These are phyloP conservation scores for Dothidotthia symphoricarpi DNA, from an alignment of 2,329 filamentous ascomycete genomes.

Conservation along the genomic window DNA sequence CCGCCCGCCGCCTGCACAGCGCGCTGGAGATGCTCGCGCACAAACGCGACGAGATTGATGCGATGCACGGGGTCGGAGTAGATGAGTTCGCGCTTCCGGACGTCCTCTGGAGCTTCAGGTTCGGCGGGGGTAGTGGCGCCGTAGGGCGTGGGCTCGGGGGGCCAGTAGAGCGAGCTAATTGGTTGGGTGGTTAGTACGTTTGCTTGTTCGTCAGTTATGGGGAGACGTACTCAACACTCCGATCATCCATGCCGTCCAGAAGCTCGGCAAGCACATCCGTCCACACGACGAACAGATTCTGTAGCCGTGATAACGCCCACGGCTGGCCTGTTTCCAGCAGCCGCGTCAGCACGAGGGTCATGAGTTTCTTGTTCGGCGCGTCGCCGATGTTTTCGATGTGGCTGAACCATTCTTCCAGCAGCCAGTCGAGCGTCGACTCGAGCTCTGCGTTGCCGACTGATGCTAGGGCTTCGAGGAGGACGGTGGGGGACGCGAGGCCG, in stretches of 20 bases:
- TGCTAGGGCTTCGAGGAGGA: constrained; percentile 61
- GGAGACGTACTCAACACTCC: constrained; percentile 34
- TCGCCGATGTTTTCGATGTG: constrained; percentile 68
- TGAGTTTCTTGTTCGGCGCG: constrained; percentile 66
- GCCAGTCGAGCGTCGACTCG: constrained; percentile 45
- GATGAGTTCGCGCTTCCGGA: constrained; percentile 50
- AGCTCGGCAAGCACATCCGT: constrained; percentile 67
- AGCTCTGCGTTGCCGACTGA: constrained; percentile 20
- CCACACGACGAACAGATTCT: constrained; percentile 76
- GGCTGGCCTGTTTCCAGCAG: constrained; percentile 63
- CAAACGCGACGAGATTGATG: constrained; percentile 63
- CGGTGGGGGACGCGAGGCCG: constrained; percentile 66
- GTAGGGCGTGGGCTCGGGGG: constrained; percentile 29
- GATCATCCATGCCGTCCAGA: constrained; percentile 58
- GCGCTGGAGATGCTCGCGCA: constrained; percentile 60
- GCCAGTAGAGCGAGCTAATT: constrained; percentile 45
- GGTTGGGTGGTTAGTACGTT: constrained; percentile 1
- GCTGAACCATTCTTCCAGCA: constrained; percentile 63
- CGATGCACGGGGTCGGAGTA: constrained; percentile 66
- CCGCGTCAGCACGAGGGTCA: constrained; percentile 68
- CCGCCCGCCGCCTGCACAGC: constrained; percentile 63
- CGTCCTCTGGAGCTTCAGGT: constrained; percentile 48
- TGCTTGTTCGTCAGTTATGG: background rate
- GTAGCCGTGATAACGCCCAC: constrained; percentile 61
- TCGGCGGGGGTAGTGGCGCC: constrained; percentile 14